These are phyloP conservation scores for Rhododendron molle DNA, from an alignment of 148 eudicot species.

Conservation along the genomic window DNA sequence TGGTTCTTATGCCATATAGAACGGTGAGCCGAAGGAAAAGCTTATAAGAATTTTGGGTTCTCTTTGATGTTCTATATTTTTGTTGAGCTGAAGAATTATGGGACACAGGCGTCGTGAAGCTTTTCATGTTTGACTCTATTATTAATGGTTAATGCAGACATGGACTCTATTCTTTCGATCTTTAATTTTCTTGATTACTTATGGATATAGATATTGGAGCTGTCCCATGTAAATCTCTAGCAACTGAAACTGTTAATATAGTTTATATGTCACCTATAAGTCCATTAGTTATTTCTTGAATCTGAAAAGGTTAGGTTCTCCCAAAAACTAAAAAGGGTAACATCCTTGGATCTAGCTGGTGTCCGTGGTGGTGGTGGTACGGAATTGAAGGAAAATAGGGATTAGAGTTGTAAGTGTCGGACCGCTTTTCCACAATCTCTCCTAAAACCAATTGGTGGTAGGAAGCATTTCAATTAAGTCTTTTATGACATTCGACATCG, in stretches of 20 bases:
- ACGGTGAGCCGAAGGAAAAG: slow-evolving; percentile 2
- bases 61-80: not conserved
- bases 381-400: not conserved
- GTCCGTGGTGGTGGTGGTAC: not conserved
- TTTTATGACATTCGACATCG: no score
- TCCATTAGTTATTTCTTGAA: not conserved
- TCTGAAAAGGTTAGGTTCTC: not conserved
- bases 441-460: no score
- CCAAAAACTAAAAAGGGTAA: not conserved
- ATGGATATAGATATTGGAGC: not conserved
- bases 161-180: not conserved
- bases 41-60: not conserved
- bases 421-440: no score
- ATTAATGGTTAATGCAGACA: not conserved
- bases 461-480: no score
- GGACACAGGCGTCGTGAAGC: not conserved
- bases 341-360: not conserved
- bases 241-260: not conserved
- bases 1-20: not conserved
- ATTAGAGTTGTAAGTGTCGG: not conserved
- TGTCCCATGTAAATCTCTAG: not conserved
- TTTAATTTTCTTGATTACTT: not conserved
- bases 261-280: not conserved
- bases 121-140: not conserved
- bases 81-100: not conserved